Evolutionary conservation across 805 yeast species (phyloP).

Genomic region (Allodekkera sacchari): DNA sequence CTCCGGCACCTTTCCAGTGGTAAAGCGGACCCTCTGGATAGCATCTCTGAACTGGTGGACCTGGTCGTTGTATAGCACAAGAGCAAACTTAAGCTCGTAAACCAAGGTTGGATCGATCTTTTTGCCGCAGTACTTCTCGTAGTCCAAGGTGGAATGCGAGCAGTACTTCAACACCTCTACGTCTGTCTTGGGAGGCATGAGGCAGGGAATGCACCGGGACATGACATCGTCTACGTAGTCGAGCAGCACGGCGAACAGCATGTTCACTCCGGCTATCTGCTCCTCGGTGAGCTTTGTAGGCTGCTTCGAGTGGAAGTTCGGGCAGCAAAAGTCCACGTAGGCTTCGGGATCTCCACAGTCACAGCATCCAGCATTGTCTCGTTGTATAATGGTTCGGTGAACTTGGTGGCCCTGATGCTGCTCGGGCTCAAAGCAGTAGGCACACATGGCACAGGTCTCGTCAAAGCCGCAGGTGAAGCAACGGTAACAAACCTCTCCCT

Average conservation of each 20-base stretch:
- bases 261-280: constrained; percentile 23
- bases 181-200: constrained; percentile 16
- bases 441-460: constrained; percentile 79
- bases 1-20: constrained; percentile 54
- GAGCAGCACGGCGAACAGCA: constrained; percentile 38
- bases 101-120: constrained; percentile 37
- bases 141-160: constrained; percentile 19
- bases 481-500: constrained; percentile 77
- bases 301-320: constrained; percentile 26
- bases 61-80: constrained; percentile 73
- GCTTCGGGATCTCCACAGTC: constrained; percentile 91
- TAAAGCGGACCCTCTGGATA: constrained; percentile 49
- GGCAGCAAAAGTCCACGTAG: constrained; percentile 54
- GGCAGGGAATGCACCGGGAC: constrained; percentile 37
- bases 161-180: constrained; percentile 18
- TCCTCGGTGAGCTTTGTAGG: constrained; percentile 33
- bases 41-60: constrained; percentile 70
- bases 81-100: constrained; percentile 46
- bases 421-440: constrained; percentile 61
- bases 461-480: constrained; percentile 72
- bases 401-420: constrained; percentile 70
- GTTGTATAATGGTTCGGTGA: constrained; percentile 50
- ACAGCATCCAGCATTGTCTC: constrained; percentile 71
- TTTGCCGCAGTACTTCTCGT: constrained; percentile 34
- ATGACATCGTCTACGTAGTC: constrained; percentile 59